phyloP scores from a whole-genome alignment of 1,139 yeast genomes.

The Cylindricascospora bacillispora region DNA sequence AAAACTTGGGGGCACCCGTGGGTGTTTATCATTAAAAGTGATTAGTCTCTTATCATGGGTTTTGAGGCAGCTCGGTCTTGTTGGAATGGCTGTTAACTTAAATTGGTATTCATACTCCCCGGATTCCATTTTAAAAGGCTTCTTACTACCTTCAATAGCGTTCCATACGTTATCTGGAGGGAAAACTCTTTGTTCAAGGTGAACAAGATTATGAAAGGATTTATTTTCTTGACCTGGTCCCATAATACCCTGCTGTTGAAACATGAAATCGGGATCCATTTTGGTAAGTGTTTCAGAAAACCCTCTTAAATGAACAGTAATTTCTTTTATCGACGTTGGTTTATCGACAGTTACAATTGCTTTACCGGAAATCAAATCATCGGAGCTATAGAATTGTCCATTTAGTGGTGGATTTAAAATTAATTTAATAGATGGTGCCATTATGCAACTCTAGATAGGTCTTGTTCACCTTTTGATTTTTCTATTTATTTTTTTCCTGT shows the following conservation, averaged over 20 bases:
- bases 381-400: slow-evolving; percentile 17
- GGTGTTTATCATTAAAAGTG: slow-evolving; percentile 7
- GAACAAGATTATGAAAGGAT: slow-evolving; percentile 16
- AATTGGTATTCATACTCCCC: slow-evolving; percentile 20
- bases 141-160: slow-evolving; percentile 18
- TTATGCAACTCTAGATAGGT: no score
- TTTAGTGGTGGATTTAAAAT: slow-evolving; percentile 18
- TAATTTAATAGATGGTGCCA: slow-evolving; percentile 17
- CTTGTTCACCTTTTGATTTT: no score
- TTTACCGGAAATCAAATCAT: slow-evolving; percentile 18
- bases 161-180: slow-evolving; percentile 24
- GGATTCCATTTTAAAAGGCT: slow-evolving; percentile 19
- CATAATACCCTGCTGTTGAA: slow-evolving; percentile 14
- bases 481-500: no score
- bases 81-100: slow-evolving; percentile 15
- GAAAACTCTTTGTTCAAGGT: slow-evolving; percentile 14
- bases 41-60: slow-evolving; percentile 13
- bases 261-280: slow-evolving; percentile 12
- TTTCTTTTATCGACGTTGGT: slow-evolving; percentile 16
- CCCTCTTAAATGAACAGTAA: slow-evolving; percentile 17
- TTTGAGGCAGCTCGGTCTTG: slow-evolving; percentile 16
- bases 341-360: slow-evolving; percentile 12
- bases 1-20: slow-evolving; percentile 20
- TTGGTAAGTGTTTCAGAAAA: slow-evolving; percentile 19
- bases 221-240: slow-evolving; percentile 17